Percentiles rank a stretch among this genome's conserved stretches.
Evolutionary conservation across 768 basidiomycete genomes (phyloP).

Genomic region (Chalciporus pseudorubinellus): DNA sequence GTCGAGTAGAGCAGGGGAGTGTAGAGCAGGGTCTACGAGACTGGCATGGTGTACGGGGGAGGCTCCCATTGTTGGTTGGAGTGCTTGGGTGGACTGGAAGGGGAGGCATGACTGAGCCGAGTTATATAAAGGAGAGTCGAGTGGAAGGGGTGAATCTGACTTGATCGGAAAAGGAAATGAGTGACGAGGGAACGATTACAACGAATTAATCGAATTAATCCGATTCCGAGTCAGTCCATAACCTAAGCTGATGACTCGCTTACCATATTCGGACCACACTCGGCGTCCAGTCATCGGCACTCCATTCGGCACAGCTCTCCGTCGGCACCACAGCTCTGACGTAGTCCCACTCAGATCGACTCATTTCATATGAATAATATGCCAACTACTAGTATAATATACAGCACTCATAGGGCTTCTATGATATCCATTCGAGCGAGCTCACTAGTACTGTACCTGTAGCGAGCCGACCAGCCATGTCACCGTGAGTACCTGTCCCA

Average conservation of each 20-base stretch:
- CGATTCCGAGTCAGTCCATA: conserved; percentile 18
- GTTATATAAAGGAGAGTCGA: conserved; percentile 33
- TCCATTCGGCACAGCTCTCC: too few species aligned
- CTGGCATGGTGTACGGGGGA: conserved; percentile 45
- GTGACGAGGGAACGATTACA: conserved; percentile 17
- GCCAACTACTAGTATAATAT: too few species aligned
- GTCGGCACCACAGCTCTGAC: neutral
- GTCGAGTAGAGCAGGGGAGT: conserved; percentile 65
- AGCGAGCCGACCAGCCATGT: too few species aligned
- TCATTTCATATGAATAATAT: too few species aligned
- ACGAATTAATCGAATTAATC: conserved; percentile 30
- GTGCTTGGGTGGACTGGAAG: conserved; percentile 3
- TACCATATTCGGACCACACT: neutral
- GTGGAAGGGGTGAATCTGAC: conserved; percentile 36
- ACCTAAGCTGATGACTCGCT: neutral
- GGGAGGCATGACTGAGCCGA: conserved; percentile 7
- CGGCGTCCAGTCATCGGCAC: neutral
- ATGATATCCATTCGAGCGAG: too few species aligned
- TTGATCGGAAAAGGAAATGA: conserved; percentile 27
- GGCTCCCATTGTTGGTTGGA: conserved; percentile 11
- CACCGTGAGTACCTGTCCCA: too few species aligned
- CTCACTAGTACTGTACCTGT: too few species aligned
- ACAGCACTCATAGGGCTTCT: too few species aligned
- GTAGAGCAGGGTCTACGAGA: conserved; percentile 61
- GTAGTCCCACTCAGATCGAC: neutral